Conservation (phyloP, 73 alveolate genomes). For the Blepharisma japonicum region DNA sequence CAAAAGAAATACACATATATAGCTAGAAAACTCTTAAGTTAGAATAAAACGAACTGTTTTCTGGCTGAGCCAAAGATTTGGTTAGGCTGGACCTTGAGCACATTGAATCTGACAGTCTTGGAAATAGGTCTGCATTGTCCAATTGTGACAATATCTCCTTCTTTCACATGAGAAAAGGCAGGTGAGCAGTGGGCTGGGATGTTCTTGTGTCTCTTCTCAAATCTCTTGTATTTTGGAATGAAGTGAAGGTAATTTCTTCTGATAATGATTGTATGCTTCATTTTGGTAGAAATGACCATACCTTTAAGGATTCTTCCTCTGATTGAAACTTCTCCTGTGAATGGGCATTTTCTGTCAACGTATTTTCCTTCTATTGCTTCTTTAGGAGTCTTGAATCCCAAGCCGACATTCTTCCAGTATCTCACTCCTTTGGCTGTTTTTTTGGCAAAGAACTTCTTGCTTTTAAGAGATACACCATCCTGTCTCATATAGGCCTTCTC, state of each 20-base stretch:
- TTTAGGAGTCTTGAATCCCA: conserved; percentile 94
- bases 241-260: conserved; percentile 96
- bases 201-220: conserved; percentile 16
- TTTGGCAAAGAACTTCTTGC: too few species aligned
- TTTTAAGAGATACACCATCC: too few species aligned
- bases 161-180: conserved; percentile 64
- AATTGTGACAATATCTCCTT: conserved; percentile 96
- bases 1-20: too few species aligned
- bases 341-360: conserved; percentile 99
- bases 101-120: conserved; percentile 98
- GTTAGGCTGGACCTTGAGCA: conserved; percentile 72
- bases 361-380: conserved; percentile 90
- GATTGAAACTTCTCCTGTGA: conserved; percentile 83
- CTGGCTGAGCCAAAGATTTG: conserved; percentile 91
- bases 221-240: neutral
- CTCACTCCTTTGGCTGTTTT: conserved; percentile 74
- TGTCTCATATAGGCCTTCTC: too few species aligned
- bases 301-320: conserved; percentile 69
- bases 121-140: conserved; percentile 99
- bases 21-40: too few species aligned
- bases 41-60: conserved; percentile 72
- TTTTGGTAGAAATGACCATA: conserved; percentile 93
- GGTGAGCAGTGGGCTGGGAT: conserved; percentile 66
- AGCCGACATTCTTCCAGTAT: conserved; percentile 95
- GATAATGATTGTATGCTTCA: conserved; percentile 96